Percentiles rank a stretch among this genome's conserved stretches.
Evolutionary conservation across 108 stramenopile species (phyloP).

Genomic region (Conticribra weissflogii): DNA sequence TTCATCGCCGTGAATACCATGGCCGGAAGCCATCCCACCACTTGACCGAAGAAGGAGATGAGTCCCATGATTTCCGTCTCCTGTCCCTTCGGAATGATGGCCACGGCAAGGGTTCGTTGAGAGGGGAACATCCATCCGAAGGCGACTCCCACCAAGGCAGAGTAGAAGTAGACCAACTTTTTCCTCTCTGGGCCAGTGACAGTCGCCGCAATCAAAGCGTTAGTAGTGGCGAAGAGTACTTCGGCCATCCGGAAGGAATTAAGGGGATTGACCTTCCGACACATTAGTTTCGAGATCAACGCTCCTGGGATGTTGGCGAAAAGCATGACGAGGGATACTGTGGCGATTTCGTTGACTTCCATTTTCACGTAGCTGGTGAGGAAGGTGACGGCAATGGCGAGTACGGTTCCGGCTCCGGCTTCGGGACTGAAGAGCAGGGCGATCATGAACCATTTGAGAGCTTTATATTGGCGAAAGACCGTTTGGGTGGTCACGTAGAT

Average conservation of each 20-base stretch:
- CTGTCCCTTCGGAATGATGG: slow-evolving; percentile 53
- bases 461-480: slow-evolving; percentile 34
- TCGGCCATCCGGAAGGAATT: slow-evolving; percentile 46
- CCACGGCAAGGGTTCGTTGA: slow-evolving; percentile 43
- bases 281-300: slow-evolving; percentile 45
- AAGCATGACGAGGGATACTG: slow-evolving; percentile 45
- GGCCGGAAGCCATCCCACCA: slow-evolving; percentile 73
- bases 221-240: slow-evolving; percentile 27
- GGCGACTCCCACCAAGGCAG: slow-evolving; percentile 19
- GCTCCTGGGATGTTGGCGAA: slow-evolving; percentile 59
- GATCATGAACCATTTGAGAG: slow-evolving; percentile 54
- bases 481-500: slow-evolving; percentile 23
- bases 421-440: slow-evolving; percentile 54
- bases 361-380: slow-evolving; percentile 47
- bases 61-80: slow-evolving; percentile 71
- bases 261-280: slow-evolving; percentile 46
- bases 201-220: slow-evolving; percentile 37
- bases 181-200: slow-evolving; percentile 47
- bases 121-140: slow-evolving; percentile 59
- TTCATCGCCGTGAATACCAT: slow-evolving; percentile 75
- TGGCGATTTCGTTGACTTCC: slow-evolving; percentile 41
- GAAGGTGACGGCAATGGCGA: slow-evolving; percentile 62
- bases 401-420: slow-evolving; percentile 49
- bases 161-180: slow-evolving; percentile 36
- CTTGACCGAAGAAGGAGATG: slow-evolving; percentile 54